phyloP scores from a whole-genome alignment of 2,329 filamentous ascomycete species.

The Zarea fungicola region DNA sequence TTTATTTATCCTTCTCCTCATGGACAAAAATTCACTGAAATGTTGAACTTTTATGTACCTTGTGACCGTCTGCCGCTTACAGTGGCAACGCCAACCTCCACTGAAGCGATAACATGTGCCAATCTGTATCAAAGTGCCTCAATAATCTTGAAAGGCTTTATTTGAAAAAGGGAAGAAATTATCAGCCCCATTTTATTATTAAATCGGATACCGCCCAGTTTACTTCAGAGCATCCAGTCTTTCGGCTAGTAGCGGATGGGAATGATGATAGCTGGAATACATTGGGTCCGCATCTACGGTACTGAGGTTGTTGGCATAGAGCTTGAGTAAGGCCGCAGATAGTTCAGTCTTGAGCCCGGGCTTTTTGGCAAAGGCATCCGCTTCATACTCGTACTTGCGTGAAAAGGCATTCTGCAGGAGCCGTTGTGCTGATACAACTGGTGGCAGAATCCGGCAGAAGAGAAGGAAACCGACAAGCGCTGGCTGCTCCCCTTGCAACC shows the following conservation, averaged over 20 bases:
- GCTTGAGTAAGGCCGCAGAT: conserved; percentile 84
- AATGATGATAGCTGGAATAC: conserved; percentile 98
- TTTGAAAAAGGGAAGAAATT: too few species aligned
- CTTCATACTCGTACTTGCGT: conserved; percentile 91
- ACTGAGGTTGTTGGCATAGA: conserved; percentile 95
- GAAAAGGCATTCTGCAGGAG: conserved; percentile 93
- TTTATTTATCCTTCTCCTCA: too few species aligned
- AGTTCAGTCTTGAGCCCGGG: conserved; percentile 82
- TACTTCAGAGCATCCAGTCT: conserved; percentile 85
- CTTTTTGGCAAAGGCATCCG: conserved; percentile 79
- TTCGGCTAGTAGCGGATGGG: conserved; percentile 92
- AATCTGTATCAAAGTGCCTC: too few species aligned
- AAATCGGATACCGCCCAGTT: too few species aligned
- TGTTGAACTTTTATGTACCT: too few species aligned
- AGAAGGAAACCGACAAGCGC: conserved; percentile 97
- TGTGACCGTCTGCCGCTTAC: too few species aligned
- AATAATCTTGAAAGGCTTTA: too few species aligned
- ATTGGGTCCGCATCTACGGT: conserved; percentile 98
- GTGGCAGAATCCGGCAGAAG: conserved; percentile 89
- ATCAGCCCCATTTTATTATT: too few species aligned
- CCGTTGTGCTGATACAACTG: conserved; percentile 88
- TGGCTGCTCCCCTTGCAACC: conserved; percentile 74
- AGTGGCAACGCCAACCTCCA: too few species aligned
- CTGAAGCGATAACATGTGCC: too few species aligned
- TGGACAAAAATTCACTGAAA: too few species aligned